These are phyloP conservation scores for Termitomyces sp. DNA, from an alignment of 768 basidiomycete species.

Conservation along the genomic window DNA sequence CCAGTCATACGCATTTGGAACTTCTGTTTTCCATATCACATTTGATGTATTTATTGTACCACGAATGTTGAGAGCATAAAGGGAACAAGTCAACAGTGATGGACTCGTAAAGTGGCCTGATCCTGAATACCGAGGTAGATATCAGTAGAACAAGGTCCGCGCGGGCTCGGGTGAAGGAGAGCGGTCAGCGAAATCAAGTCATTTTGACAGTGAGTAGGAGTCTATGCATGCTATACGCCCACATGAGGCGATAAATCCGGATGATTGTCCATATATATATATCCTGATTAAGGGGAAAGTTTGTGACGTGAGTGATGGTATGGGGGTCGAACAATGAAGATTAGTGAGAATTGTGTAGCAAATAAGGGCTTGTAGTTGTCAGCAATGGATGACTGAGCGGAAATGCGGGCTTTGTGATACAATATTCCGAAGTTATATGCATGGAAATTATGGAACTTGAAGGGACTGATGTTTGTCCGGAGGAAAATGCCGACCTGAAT, in stretches of 20 bases:
- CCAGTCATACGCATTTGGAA: neutral
- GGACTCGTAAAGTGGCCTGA: neutral
- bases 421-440: neutral
- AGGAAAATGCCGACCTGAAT: slow-evolving; percentile 2
- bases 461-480: slow-evolving; percentile 7
- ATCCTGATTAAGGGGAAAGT: neutral
- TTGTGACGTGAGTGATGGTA: slow-evolving; percentile 4
- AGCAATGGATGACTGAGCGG: slow-evolving; percentile 9
- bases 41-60: neutral
- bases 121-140: slow-evolving; percentile 10
- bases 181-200: slow-evolving; percentile 1
- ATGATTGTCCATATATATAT: slow-evolving; percentile 4
- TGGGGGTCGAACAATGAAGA: neutral
- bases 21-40: neutral
- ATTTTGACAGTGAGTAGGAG: slow-evolving; percentile 1
- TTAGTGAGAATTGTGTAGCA: neutral
- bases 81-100: neutral
- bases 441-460: neutral
- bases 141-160: neutral
- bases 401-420: slow-evolving; percentile 2
- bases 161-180: neutral
- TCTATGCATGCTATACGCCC: slow-evolving; percentile 1
- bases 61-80: neutral
- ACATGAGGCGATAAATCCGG: neutral
- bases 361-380: neutral